Evolutionary conservation across 192 early-diverging fungal species (phyloP), one percentile per base, ranked within the genome.

Genomic region (Coemansia sp.): DNA sequence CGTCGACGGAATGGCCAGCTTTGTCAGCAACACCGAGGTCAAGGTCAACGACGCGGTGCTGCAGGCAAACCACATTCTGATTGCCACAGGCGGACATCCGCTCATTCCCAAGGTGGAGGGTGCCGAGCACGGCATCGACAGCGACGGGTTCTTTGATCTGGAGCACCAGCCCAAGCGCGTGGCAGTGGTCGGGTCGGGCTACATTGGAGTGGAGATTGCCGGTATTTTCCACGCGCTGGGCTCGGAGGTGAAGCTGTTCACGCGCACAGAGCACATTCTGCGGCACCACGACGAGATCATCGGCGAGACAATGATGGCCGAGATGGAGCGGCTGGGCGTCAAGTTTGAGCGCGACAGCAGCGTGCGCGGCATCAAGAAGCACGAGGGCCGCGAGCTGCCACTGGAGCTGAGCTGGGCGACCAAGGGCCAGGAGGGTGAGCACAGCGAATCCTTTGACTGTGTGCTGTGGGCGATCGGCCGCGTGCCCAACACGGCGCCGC

Each of bases 141-240:
- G 85, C 42, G 96, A 99, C 73, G 88, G 89, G 9, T 99, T 99
- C 78, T 99, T 99, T 80, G 89, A 93, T 26, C 78, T 99, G 32
- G 85, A 92, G 51, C 50, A 86, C 24, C 83, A 92, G 67, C 96
- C 96, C 40, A 92, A 94, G 78, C 84, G 86, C 65, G 89, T 95
- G n/a, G 81, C 85, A 29, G 85, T 93, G 19, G 83, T 89, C 19
- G 91, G 91, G 22, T 88, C 91, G 8, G 92, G 95, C 3, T 99
- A 99, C 67, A 99, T 99, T 72, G 97, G 90, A 51, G 74, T 99
- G 41, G 97, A 99, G 64, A 75, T 99, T 9, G 94, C 92, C 7
- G 92, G 94, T 27, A 89, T 99, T 51, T 93, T 97, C 73, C 70
- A 88, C 48, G 73, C 85, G 28, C 79, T 97, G n/a, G 97, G 97